Conservation (phyloP, 2,329 filamentous ascomycete species). For the Cadophora sp. region DNA sequence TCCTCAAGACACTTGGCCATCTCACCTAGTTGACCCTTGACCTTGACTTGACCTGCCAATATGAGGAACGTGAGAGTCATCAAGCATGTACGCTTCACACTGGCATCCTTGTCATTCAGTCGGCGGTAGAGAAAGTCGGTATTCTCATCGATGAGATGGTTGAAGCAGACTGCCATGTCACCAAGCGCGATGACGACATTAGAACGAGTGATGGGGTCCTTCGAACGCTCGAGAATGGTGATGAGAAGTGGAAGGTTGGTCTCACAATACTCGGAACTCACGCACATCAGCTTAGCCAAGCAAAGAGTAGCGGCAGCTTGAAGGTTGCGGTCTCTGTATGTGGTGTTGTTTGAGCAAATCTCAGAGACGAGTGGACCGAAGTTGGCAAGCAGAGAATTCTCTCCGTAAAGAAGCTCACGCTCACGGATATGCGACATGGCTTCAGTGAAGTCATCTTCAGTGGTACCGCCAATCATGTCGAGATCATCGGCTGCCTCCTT, state of each 20-base stretch:
- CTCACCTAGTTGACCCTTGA: constrained; percentile 97
- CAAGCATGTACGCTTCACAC: constrained; percentile 94
- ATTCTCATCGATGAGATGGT: constrained; percentile 98
- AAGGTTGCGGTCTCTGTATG: constrained; percentile 86
- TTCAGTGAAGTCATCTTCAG: constrained; percentile 91
- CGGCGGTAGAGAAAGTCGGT: constrained; percentile 97
- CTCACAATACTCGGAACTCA: constrained; percentile 96
- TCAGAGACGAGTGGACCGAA: constrained; percentile 93
- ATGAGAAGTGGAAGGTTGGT: constrained; percentile 90
- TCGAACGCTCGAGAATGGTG: constrained; percentile 95
- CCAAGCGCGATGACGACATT: constrained; percentile 97
- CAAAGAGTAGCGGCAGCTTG: constrained; percentile 94
- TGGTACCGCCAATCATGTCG: constrained; percentile 95
- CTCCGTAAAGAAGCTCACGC: constrained; percentile 82
- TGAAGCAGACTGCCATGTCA: constrained; percentile 99
- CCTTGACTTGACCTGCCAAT: constrained; percentile 96
- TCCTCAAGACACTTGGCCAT: constrained; percentile 99
- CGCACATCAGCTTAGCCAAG: constrained; percentile 98
- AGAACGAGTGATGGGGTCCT: constrained; percentile 89
- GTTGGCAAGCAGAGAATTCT: constrained; percentile 82
- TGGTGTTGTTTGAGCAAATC: constrained; percentile 93
- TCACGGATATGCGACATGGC: constrained; percentile 86
- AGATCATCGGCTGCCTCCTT: constrained; percentile 84
- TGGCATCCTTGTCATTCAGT: constrained; percentile 84
- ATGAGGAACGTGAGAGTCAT: constrained; percentile 99